Conservation (phyloP, 371 early-diverging fungal genomes). For the Encephalitozoon intestinalis region DNA sequence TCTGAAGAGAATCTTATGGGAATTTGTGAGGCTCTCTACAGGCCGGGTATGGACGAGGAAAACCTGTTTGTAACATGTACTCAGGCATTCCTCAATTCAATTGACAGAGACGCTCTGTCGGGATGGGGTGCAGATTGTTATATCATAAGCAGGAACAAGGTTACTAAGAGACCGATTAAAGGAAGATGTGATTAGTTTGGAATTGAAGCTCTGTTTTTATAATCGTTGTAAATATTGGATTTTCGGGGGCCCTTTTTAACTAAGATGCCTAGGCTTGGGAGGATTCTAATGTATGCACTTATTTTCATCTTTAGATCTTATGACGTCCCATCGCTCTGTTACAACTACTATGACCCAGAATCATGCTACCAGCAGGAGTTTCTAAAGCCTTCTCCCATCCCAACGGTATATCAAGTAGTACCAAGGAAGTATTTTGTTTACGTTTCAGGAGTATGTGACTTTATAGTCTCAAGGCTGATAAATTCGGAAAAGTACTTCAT, state of each 20-base stretch:
- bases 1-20: conserved; percentile 80
- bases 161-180: conserved; percentile 47
- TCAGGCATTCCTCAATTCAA: conserved; percentile 86
- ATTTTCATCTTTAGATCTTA: background rate
- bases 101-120: conserved; percentile 88
- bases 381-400: background rate
- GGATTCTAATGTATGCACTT: background rate
- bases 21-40: conserved; percentile 92
- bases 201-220: background rate
- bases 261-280: background rate
- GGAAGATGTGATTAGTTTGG: conserved; percentile 57
- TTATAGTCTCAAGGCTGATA: background rate
- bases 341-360: background rate
- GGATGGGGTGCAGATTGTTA: conserved; percentile 87
- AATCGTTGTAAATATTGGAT: background rate
- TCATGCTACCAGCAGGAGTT: background rate
- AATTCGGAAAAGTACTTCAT: conserved; percentile 1
- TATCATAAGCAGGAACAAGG: conserved; percentile 30
- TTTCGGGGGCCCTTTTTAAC: background rate
- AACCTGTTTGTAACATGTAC: conserved; percentile 90
- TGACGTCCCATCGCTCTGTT: background rate
- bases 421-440: background rate
- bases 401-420: background rate
- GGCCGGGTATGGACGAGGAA: conserved; percentile 86
- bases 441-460: background rate